Percentiles rank a stretch among this genome's conserved stretches.
phyloP scores from a whole-genome alignment of 768 basidiomycete species.

The Phylloporus rhodoxanthus region DNA sequence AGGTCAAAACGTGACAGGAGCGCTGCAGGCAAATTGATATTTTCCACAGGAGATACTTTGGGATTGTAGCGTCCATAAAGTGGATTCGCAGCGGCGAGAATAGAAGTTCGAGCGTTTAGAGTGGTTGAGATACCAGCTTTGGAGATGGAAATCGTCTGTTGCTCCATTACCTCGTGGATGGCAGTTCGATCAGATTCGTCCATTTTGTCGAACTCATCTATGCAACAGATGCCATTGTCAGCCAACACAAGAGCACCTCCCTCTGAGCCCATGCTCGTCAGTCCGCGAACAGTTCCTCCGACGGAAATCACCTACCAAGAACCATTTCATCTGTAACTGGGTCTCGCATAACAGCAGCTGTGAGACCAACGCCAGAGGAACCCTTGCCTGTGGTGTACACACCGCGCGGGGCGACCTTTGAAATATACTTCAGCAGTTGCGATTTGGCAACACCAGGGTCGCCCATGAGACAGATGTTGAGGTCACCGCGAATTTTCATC shows the following conservation, averaged over 20 bases:
- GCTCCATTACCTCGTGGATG: constrained; percentile 99
- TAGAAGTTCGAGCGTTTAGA: constrained; percentile 93
- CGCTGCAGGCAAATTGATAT: constrained; percentile 97
- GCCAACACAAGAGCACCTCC: constrained; percentile 98
- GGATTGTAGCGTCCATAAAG: constrained; percentile 97
- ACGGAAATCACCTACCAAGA: constrained; percentile 57
- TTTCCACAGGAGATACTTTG: constrained; percentile 95
- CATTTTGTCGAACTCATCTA: constrained; percentile 99
- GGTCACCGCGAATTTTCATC: constrained; percentile 97
- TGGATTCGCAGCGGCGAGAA: constrained; percentile 97
- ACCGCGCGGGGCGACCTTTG: constrained; percentile 95
- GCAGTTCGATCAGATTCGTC: constrained; percentile 96
- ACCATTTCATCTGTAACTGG: constrained; percentile 99
- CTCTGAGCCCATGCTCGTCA: constrained; percentile 49
- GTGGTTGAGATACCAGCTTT: constrained; percentile 99
- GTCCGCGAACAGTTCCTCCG: background rate
- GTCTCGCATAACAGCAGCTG: constrained; percentile 98
- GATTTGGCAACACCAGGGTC: constrained; percentile 99
- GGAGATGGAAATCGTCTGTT: constrained; percentile 98
- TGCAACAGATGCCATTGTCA: constrained; percentile 99
- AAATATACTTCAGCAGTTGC: constrained; percentile 94
- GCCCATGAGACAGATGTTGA: constrained; percentile 98
- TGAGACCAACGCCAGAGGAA: constrained; percentile 97
- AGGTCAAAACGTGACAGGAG: constrained; percentile 94
- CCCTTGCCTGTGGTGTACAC: constrained; percentile 98